Conservation (phyloP, 2,329 filamentous ascomycete genomes). For the Arthrobotrys megalospora region DNA sequence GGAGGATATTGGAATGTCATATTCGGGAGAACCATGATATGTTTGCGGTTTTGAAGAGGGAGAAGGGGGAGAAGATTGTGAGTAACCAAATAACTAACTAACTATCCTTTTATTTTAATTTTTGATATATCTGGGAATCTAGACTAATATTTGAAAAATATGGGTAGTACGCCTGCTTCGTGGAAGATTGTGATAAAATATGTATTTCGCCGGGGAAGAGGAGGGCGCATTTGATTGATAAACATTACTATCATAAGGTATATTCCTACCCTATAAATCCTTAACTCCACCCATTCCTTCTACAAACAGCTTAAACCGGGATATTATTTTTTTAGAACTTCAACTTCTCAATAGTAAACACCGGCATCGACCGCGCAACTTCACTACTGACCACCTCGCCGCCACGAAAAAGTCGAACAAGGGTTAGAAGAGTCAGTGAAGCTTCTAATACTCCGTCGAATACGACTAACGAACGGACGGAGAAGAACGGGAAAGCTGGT, state of each 20-base stretch:
- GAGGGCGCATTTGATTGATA: slow-evolving; percentile 52
- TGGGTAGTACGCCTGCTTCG: slow-evolving; percentile 47
- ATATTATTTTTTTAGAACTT: slow-evolving; percentile 34
- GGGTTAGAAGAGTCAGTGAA: slow-evolving; percentile 43
- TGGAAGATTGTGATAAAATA: slow-evolving; percentile 56
- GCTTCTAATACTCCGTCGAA: background rate
- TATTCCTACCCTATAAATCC: background rate
- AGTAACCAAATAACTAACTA: no score
- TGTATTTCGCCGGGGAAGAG: slow-evolving; percentile 44
- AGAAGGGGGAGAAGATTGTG: slow-evolving; percentile 60
- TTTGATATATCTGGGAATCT: background rate
- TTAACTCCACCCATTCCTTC: background rate
- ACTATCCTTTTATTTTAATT: background rate
- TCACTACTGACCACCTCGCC: slow-evolving; percentile 46
- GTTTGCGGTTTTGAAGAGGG: slow-evolving; percentile 49
- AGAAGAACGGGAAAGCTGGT: background rate
- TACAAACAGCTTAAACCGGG: background rate
- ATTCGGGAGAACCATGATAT: slow-evolving; percentile 60
- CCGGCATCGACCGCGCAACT: slow-evolving; percentile 53
- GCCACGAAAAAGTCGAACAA: slow-evolving; percentile 42
- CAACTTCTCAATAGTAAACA: slow-evolving; percentile 59
- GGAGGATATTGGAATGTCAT: slow-evolving; percentile 56
- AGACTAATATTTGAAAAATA: background rate
- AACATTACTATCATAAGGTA: slow-evolving; percentile 55
- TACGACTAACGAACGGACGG: background rate